phyloP scores from a whole-genome alignment of 2,329 filamentous ascomycete genomes.

The Thielaviopsis populi region DNA sequence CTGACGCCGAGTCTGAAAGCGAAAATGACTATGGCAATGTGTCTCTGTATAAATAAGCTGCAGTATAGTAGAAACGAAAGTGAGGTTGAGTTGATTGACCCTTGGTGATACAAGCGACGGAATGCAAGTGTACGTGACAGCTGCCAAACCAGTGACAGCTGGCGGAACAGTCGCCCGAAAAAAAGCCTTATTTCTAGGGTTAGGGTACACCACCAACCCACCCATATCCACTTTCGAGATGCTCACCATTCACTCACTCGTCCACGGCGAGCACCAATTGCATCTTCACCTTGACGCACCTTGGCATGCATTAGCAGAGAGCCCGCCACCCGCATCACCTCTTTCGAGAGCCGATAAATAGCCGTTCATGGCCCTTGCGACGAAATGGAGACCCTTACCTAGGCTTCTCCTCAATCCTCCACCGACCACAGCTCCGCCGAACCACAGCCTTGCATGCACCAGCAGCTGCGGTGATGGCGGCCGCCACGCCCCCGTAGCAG shows the following conservation, averaged over 20 bases:
- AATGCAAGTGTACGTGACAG: neutral
- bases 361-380: slow-evolving; percentile 22
- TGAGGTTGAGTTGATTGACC: too few species aligned
- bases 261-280: neutral
- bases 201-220: neutral
- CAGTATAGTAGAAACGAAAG: neutral
- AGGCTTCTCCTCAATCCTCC: slow-evolving; percentile 1
- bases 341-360: neutral
- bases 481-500: neutral
- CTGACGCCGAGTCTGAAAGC: neutral
- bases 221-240: neutral
- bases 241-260: neutral
- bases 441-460: neutral
- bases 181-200: neutral
- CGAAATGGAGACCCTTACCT: slow-evolving; percentile 8
- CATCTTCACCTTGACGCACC: neutral
- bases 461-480: neutral
- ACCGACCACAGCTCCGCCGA: neutral
- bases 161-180: neutral
- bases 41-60: neutral
- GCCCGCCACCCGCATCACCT: neutral
- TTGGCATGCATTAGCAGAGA: neutral
- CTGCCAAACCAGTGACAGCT: neutral
- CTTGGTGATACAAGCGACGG: neutral
- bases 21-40: neutral